Percentiles rank a stretch among this genome's conserved stretches.
Evolutionary conservation across 179 eudicot species (phyloP).

Genomic region (Patellifolia procumbens): DNA sequence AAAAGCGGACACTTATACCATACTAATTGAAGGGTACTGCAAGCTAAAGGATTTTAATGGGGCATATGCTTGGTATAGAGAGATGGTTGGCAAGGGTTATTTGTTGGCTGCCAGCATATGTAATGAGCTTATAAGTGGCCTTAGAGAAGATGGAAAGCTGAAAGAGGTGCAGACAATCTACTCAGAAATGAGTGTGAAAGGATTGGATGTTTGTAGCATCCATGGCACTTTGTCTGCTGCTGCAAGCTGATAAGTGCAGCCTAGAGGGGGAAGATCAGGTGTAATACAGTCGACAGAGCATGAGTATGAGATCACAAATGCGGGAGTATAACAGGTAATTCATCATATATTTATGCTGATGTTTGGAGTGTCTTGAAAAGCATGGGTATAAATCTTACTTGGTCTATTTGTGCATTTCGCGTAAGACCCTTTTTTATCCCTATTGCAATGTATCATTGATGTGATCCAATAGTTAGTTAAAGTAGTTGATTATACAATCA

Average conservation of each 20-base stretch:
- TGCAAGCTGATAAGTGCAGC: conserved; percentile 27
- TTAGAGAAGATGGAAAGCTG: conserved; percentile 55
- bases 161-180: conserved; percentile 48
- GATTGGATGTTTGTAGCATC: conserved; percentile 37
- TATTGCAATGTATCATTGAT: no score
- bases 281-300: neutral
- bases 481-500: no score
- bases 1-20: conserved; percentile 64
- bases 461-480: no score
- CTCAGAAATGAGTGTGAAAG: conserved; percentile 68
- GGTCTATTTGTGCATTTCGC: neutral
- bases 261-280: neutral
- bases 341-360: neutral
- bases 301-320: conserved; percentile 9
- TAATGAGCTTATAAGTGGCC: conserved; percentile 66
- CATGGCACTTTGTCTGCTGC: conserved; percentile 46
- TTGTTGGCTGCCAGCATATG: conserved; percentile 41
- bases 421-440: no score
- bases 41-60: conserved; percentile 43
- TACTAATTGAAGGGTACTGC: conserved; percentile 61
- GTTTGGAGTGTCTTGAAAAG: neutral
- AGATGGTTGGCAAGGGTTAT: conserved; percentile 60
- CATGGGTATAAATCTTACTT: neutral
- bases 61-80: conserved; percentile 70
- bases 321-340: conserved; percentile 20